Base-by-base conservation (phyloP, 2,329 filamentous ascomycete genomes). In the Exserohilum turcica region DNA sequence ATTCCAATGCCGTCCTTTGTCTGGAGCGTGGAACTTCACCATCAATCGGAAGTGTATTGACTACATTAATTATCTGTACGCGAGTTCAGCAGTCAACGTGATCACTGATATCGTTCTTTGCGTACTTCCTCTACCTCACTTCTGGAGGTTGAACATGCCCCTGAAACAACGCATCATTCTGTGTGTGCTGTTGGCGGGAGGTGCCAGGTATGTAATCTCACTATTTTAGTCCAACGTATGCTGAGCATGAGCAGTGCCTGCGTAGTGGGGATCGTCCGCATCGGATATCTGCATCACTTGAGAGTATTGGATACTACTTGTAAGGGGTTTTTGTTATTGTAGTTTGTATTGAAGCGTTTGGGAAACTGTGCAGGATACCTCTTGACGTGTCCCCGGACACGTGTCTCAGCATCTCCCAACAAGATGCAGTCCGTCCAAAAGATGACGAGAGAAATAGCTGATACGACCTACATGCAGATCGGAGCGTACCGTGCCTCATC, bases 81-180 rank as follows among this genome's bases (percentile, higher is more conserved):
- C 62, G 6, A 66, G 58, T 48, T 67, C 66, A 4, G 51, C 60
- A 13, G 39, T 71, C 19, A 67, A 61, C 27, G 57, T 68, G 7
- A 43, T 58, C 3, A 70, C 65, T 0, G 67, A 70, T 28, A 33
- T 71, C 8, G 42, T 64, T 12, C 56, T 71, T 3, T 68, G 61
- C 35, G 35, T 63, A 12, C 16, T 68, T 18, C 68, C 67, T 28
- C 56, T 61, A 10, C 66, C 64, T 13, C 59, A 68, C 49, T 49
- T 71, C 5, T 71, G 65, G 66, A 63, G 43, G 37, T 42, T 70
- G 6, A 49, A 66, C 1, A 57, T 71, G 62, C 63, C 68, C 3
- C 32, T 46, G n/a, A 68, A 63, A 43, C 67, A 71, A 38, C 58
- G 65, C 13, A 38, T 67, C 27, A 63, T 67, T 3, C 60, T 71